phyloP scores from a whole-genome alignment of 352 stramenopile species.

The Blastocystis sp. region DNA sequence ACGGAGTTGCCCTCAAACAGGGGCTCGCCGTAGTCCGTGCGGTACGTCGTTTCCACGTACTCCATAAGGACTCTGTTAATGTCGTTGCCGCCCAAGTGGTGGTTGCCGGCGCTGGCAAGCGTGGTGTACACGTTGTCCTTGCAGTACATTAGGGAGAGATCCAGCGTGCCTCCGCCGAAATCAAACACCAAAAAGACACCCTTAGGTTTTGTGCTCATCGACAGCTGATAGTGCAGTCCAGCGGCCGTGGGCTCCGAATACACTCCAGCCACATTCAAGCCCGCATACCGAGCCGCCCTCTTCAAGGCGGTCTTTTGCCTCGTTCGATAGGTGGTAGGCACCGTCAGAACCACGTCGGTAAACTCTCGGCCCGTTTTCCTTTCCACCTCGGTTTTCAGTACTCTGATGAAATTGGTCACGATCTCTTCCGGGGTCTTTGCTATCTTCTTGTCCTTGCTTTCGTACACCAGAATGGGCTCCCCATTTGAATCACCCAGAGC shows the following conservation, averaged over 20 bases:
- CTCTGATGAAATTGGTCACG: not conserved
- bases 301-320: not conserved
- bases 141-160: constrained; percentile 72
- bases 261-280: not conserved
- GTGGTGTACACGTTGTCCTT: constrained; percentile 72
- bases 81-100: constrained; percentile 82
- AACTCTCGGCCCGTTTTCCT: not conserved
- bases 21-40: no score
- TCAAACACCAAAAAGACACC: constrained; percentile 73
- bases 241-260: constrained; percentile 34
- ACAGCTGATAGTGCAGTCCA: not conserved
- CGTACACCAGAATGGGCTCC: not conserved
- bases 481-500: not conserved
- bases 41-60: not conserved
- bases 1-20: not conserved
- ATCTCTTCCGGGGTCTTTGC: not conserved
- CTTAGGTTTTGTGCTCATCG: not conserved
- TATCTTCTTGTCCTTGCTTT: not conserved
- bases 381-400: not conserved
- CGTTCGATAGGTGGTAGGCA: not conserved
- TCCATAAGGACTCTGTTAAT: constrained; percentile 72
- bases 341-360: not conserved
- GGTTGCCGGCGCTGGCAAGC: constrained; percentile 79
- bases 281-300: not conserved
- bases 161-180: constrained; percentile 77